Evolutionary conservation across 208 protist species (phyloP), one percentile per base, ranked within the genome.

Genomic region (Trichomonas vaginalis): DNA sequence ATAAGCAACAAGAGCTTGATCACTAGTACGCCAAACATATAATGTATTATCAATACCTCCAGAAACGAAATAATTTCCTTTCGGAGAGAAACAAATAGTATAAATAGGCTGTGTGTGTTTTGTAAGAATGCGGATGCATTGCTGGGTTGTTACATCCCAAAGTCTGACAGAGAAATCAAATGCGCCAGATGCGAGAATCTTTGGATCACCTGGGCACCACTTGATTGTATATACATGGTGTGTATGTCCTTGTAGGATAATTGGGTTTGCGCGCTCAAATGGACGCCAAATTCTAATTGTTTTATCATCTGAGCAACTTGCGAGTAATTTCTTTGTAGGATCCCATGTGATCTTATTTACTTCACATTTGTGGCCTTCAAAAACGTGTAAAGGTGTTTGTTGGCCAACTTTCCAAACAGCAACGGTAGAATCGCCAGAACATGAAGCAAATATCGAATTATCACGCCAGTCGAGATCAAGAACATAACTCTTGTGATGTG

Each of bases 331-430:
- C 23, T 97, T 98, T 39, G 96, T 96, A 21, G 98, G 97, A 96
- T 98, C 97, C 98, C 98, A 98, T 88, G 97, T 97, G 96, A 98
- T 97, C 0, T 97, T 97, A 95, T 98, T 98, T 27, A 98, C 98
- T 96, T 98, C 96, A 79, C 98, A 96, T 56, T 37, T 86, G 96
- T 97, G 97, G 14, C 96, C 97, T 37, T 79, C 14, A n/a, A 97
- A 97, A 51, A 56, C 83, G 17, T 83, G 32, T 14, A 95, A 14
- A 47, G 96, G 95, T 48, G 45, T 8, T 12, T 23, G 32, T 56
- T 97, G 87, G n/a, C 97, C 97, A 21, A 98, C 70, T 86, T 98
- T 95, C 95, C 97, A 98, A 10, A 98, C 96, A 83, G 97, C 97
- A 80, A 98, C 98, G 49, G 96, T 97, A 49, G 96, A 97, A 95